These are phyloP conservation scores for Xylaria sp. DNA, from an alignment of 2,329 filamentous ascomycete species.

Conservation along the genomic window DNA sequence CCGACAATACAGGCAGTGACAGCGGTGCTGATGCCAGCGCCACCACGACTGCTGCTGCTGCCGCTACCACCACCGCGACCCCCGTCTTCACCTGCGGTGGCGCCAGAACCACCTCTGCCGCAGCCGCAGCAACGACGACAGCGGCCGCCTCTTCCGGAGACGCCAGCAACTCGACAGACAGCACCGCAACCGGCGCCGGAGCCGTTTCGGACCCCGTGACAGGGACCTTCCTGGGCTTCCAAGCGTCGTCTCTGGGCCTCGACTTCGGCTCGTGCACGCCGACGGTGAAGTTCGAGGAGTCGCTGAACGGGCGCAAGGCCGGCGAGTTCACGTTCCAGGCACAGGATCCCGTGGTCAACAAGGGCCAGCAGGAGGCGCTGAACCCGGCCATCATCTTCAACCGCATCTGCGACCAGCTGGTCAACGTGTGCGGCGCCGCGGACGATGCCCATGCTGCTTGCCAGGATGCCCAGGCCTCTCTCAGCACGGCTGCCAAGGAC, in stretches of 20 bases:
- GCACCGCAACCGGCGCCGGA: conserved; percentile 40
- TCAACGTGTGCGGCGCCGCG: conserved; percentile 73
- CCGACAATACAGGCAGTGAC: conserved; percentile 37
- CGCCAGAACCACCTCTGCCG: conserved; percentile 35
- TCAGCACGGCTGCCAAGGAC: conserved; percentile 52
- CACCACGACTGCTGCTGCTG: conserved; percentile 37
- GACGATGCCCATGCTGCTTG: conserved; percentile 67
- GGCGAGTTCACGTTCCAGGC: conserved; percentile 76
- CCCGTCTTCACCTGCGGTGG: conserved; percentile 31
- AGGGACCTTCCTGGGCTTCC: conserved; percentile 51
- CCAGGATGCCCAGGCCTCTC: conserved; percentile 59
- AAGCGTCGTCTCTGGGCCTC: conserved; percentile 50
- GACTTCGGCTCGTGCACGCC: conserved; percentile 67
- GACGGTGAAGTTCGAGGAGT: conserved; percentile 69
- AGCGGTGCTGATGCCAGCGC: conserved; percentile 36
- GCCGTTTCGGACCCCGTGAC: conserved; percentile 50
- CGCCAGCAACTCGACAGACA: conserved; percentile 5
- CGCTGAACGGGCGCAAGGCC: conserved; percentile 65
- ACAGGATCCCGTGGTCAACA: conserved; percentile 68
- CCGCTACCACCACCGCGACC: conserved; percentile 36
- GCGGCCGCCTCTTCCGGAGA: conserved; percentile 37
- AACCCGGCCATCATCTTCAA: conserved; percentile 81
- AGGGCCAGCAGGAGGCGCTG: conserved; percentile 73
- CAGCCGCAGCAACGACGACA: conserved; percentile 35
- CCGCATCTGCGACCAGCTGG: conserved; percentile 75